Conservation (phyloP, 371 early-diverging fungal species). For the Enterospora canceri region DNA sequence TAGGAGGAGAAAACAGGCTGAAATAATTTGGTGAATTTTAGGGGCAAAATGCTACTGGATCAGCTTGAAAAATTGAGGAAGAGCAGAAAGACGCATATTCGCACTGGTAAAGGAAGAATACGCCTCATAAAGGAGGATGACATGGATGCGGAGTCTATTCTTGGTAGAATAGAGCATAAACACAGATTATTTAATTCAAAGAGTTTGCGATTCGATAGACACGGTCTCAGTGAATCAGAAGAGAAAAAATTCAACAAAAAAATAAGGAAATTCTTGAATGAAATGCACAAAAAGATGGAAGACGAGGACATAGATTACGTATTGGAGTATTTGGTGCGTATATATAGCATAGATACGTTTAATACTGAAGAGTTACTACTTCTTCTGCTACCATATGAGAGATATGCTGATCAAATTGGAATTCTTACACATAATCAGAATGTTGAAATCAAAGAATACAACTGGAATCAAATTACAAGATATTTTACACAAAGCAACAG, state of each 20-base stretch:
- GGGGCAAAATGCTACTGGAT: constrained; percentile 14
- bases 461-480: constrained; percentile 13
- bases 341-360: constrained; percentile 29
- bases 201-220: constrained; percentile 35
- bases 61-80: constrained; percentile 28
- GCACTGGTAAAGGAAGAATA: neutral
- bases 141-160: constrained; percentile 27
- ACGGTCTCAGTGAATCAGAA: constrained; percentile 18
- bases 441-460: constrained; percentile 7
- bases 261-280: constrained; percentile 26
- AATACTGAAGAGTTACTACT: constrained; percentile 38
- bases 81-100: constrained; percentile 7
- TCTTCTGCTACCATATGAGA: constrained; percentile 20
- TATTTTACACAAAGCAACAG: constrained; percentile 12
- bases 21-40: constrained; percentile 63
- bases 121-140: constrained; percentile 19
- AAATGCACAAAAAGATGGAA: constrained; percentile 5
- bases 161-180: constrained; percentile 20
- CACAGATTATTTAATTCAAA: constrained; percentile 13
- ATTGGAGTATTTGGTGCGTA: constrained; percentile 40
- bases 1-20: constrained; percentile 58
- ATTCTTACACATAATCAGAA: neutral
- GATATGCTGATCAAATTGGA: constrained; percentile 24
- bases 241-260: constrained; percentile 35
- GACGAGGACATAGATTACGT: constrained; percentile 16